Evolutionary conservation across 352 stramenopile genomes (phyloP).

Genomic region (Aphanomyces cochlioides): DNA sequence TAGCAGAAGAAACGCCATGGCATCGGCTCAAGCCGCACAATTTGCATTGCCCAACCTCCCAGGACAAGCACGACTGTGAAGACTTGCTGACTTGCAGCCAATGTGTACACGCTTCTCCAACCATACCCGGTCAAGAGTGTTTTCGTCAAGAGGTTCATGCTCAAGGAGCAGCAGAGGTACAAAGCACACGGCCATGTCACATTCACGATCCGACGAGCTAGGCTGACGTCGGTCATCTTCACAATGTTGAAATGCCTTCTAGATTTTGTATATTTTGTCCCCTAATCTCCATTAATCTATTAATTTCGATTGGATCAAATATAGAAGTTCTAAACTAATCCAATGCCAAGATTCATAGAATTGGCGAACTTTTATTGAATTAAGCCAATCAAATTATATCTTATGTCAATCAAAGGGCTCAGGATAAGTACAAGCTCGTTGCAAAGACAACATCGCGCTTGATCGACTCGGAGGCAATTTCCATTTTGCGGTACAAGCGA

Average conservation of each 20-base stretch:
- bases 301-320: no score
- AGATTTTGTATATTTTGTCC: no score
- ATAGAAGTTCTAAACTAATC: no score
- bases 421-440: conserved; percentile 91
- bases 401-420: no score
- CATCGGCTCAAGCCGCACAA: background rate
- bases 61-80: conserved; percentile 53
- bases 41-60: background rate
- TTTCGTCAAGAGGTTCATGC: conserved; percentile 79
- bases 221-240: no score
- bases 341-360: no score
- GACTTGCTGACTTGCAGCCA: conserved; percentile 57
- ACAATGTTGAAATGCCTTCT: no score
- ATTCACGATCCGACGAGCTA: no score
- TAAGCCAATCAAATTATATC: no score
- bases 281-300: no score
- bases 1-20: background rate
- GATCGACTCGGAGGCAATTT: conserved; percentile 94
- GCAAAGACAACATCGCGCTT: conserved; percentile 98
- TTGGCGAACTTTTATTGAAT: no score
- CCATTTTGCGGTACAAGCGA: conserved; percentile 96
- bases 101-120: conserved; percentile 58
- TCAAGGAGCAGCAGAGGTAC: conserved; percentile 63
- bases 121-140: conserved; percentile 55
- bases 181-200: conserved; percentile 50